Evolutionary conservation across 768 basidiomycete genomes (phyloP), one percentile per base, ranked within the genome.

Genomic region (Suillus clintonianus): DNA sequence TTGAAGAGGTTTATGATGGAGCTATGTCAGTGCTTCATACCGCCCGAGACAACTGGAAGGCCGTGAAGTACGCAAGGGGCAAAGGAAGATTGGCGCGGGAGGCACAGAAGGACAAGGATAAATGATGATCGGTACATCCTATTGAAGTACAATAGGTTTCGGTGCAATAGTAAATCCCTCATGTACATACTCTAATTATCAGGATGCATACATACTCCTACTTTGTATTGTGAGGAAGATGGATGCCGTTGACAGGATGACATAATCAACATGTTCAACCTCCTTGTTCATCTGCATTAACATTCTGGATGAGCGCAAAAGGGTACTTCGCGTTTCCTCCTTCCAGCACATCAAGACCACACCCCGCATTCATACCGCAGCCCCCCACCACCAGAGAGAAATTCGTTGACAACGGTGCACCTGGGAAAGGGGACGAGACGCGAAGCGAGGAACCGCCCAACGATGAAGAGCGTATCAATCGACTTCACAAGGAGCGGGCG

Each of bases 81-180:
- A 93, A 91, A 72, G 92, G 92, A 3, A 79, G 92, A 67, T 70
- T 94, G 54, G 80, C 80, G 45, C 81, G 90, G 68, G 91, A 92
- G 78, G 86, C 77, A 71, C 51, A 65, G 59, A 42, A 51, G 64
- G 17, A 61, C 34, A 54, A 58, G 41, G 32, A 57, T 24, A 48
- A 62, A 1, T 5, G 36, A 17, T 5, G 36, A 17, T 39, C 14
- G 8, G 15, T 39, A 15, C 55, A 57, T 57, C 39, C 37, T 7
- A 27, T 10, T 39, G 15, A 57, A 17, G 15, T 41, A 22, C 17
- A 41, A 17, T 27, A 27, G 24, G 37, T 54, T n/a, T 54, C n/a
- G n/a, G 14, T 24, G 1, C 22, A 54, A 54, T 36, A 8, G 17
- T 15, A 8, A 7, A 43, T 43, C 19, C 39, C 39, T 51, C 9